Evolutionary conservation across 352 stramenopile species (phyloP).

Genomic region (Pythium monospermum): DNA sequence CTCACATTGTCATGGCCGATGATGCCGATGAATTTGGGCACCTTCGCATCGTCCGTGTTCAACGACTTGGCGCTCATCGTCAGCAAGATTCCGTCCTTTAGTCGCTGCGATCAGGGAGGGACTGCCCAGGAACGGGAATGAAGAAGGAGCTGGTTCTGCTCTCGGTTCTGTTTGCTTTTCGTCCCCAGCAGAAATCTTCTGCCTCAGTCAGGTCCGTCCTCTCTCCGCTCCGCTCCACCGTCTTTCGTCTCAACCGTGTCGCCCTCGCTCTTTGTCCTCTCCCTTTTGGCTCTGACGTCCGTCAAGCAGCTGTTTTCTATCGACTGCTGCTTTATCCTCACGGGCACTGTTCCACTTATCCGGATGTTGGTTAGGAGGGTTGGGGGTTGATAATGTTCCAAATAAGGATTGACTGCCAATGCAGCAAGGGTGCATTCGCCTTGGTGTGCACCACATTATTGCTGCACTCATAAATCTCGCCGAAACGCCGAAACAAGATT

Average conservation of each 20-base stretch:
- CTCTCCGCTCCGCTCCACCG: neutral
- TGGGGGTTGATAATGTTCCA: neutral
- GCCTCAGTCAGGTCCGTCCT: neutral
- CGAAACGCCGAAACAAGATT: no score
- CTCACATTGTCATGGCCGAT: constrained; percentile 85
- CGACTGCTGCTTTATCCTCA: constrained; percentile 6
- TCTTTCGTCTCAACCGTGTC: constrained; percentile 2
- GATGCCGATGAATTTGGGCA: constrained; percentile 79
- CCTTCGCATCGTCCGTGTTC: constrained; percentile 40
- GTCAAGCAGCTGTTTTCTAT: constrained; percentile 26
- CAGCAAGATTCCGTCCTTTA: constrained; percentile 4
- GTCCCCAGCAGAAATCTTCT: neutral
- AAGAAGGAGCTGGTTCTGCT: neutral
- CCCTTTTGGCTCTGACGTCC: constrained; percentile 24
- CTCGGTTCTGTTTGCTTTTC: neutral
- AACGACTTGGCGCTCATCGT: constrained; percentile 33
- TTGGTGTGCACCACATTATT: no score
- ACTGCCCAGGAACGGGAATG: neutral
- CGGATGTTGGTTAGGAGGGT: constrained; percentile 11
- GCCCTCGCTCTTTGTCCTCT: constrained; percentile 11
- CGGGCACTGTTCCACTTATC: constrained; percentile 10
- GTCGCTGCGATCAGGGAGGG: neutral
- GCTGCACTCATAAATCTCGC: no score
- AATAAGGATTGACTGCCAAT: no score
- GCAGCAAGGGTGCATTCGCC: no score